Evolutionary conservation across 129 eudicot genomes (phyloP).

Genomic region (sunflower (Helianthus annuus)): DNA sequence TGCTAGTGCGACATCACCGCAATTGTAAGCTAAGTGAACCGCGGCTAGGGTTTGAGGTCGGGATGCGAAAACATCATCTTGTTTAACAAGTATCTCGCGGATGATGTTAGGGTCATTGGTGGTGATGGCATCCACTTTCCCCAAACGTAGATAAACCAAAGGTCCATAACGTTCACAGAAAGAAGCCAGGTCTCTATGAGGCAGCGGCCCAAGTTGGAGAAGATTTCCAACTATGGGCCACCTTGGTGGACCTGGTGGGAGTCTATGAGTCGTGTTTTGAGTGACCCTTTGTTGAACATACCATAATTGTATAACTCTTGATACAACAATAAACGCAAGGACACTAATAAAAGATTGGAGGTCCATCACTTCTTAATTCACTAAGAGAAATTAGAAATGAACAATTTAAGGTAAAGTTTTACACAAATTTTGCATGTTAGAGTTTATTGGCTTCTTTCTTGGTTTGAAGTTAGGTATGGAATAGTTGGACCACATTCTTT

Average conservation of each 20-base stretch:
- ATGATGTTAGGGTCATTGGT: conserved; percentile 86
- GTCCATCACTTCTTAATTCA: conserved; percentile 28
- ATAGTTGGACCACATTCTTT: conserved; percentile 36
- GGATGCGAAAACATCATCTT: conserved; percentile 88
- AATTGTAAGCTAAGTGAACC: conserved; percentile 67
- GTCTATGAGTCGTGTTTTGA: conserved; percentile 18
- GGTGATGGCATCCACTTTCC: conserved; percentile 84
- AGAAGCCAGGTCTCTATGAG: conserved; percentile 80
- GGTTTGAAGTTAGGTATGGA: conserved; percentile 31
- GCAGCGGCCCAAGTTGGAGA: conserved; percentile 71
- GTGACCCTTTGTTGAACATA: not conserved
- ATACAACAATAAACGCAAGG: conserved; percentile 34
- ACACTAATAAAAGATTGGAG: conserved; percentile 27
- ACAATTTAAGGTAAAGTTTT: conserved; percentile 9
- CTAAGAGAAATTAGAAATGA: not conserved
- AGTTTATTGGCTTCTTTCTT: conserved; percentile 7
- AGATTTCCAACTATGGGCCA: conserved; percentile 94
- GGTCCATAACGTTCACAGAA: conserved; percentile 84
- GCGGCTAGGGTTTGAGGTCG: conserved; percentile 89
- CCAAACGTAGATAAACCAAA: conserved; percentile 70
- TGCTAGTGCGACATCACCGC: conserved; percentile 93
- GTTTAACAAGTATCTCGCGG: conserved; percentile 79
- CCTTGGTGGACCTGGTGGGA: conserved; percentile 85
- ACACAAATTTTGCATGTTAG: conserved; percentile 28
- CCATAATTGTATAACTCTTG: conserved; percentile 22